These are phyloP conservation scores for Botrytis sinoallii DNA, from an alignment of 2,329 filamentous ascomycete species.

Conservation along the genomic window DNA sequence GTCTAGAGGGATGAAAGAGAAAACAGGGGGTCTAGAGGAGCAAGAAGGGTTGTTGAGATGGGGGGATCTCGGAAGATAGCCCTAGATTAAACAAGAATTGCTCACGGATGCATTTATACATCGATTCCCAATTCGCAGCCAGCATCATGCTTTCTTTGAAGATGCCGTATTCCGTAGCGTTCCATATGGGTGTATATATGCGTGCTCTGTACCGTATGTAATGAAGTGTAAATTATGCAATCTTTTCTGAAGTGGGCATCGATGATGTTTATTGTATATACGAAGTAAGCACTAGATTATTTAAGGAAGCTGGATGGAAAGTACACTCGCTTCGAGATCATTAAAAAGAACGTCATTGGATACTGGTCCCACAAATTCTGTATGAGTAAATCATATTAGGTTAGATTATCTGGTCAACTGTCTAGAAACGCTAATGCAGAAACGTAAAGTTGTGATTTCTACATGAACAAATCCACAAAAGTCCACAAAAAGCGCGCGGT, in stretches of 20 bases:
- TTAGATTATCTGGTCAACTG: background rate
- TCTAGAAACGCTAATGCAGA: slow-evolving; percentile 3
- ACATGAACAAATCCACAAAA: background rate
- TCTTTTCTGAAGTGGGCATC: background rate
- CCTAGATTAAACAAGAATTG: background rate
- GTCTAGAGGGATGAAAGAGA: background rate
- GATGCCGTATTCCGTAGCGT: slow-evolving; percentile 2
- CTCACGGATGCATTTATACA: background rate
- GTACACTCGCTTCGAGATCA: background rate
- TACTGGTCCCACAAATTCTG: background rate
- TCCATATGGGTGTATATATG: background rate
- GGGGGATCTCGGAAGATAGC: background rate
- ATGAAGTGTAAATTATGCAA: background rate
- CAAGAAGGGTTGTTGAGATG: background rate
- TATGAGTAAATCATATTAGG: background rate
- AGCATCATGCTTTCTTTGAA: background rate
- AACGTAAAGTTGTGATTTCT: slow-evolving; percentile 2
- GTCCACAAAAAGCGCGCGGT: slow-evolving; percentile 16
- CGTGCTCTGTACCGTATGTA: background rate
- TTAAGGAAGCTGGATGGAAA: slow-evolving; percentile 1
- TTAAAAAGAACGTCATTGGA: background rate
- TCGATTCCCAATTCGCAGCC: background rate
- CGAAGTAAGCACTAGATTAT: slow-evolving; percentile 4
- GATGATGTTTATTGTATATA: background rate
- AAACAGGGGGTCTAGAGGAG: background rate